Base-by-base conservation (phyloP, 371 early-diverging fungal genomes). In the Mortierella sp. region DNA sequence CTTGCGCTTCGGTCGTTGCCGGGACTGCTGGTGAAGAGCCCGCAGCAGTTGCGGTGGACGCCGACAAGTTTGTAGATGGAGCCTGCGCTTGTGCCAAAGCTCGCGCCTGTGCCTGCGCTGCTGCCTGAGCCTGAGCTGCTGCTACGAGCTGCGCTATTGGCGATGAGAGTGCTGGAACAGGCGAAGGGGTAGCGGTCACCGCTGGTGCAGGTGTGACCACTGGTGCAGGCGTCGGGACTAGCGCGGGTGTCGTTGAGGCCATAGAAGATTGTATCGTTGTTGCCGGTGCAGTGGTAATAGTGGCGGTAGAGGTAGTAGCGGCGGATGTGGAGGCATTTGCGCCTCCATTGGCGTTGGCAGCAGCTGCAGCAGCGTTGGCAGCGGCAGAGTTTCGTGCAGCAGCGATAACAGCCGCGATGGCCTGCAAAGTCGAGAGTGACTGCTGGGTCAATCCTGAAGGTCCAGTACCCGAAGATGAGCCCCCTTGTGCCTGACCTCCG, bases 71-170 rank as follows among this genome's bases (percentile, higher is more conserved):
- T 72, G 51, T 34, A 19, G 72, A 59, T 59, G 74, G 13, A 26
- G 64, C 64, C 74, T 44, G 11, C 0, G 75, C 10, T 21, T 43
- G 64, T 11, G 51, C 78, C 26, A 72, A 34, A 6, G 76, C 75
- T 26, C 70, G 71, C 11, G 79, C 76, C 44, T 69, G 75, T 2
- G 82, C 78, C 53, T 74, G 73, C 5, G 77, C 80, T 57, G 59
- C 67, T 44, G 77, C 74, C 37, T 80, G 84, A 3, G 80, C 80
- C 50, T 79, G 83, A 26, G 83, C 83, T 31, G 83, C 83, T 40
- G 83, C 83, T 6, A 83, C 83, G 11, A 83, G 72, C 74, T 83
- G 83, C 31, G 83, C 83, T 43, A 83, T 83, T 28, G 83, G 80
- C 2, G 83, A 83, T 24, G 72, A 70, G 4, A 37, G 37, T n/a